Conservation (phyloP, 148 eudicot genomes). For the Vaccinium darrowii region DNA sequence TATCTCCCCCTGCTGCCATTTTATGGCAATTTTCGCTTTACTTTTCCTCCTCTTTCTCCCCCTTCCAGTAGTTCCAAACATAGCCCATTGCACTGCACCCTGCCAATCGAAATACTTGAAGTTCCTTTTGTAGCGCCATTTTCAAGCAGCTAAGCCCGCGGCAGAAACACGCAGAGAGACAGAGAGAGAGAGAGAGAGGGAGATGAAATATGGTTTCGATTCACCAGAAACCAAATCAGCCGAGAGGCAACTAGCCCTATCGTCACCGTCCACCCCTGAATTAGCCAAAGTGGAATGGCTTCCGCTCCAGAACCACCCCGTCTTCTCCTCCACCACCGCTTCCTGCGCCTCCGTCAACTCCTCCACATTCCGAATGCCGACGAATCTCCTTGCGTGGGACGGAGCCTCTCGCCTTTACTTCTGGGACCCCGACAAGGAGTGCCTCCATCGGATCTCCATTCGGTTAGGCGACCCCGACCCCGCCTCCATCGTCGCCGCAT, state of each 20-base stretch:
- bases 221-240: conserved; percentile 32
- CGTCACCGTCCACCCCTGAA: conserved; percentile 21
- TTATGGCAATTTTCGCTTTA: too few relatives aligned
- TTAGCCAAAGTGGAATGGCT: conserved; percentile 61
- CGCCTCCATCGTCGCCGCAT: conserved; percentile 59
- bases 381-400: conserved; percentile 80
- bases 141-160: neutral
- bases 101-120: too few relatives aligned
- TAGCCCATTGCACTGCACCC: neutral
- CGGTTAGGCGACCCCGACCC: conserved; percentile 71
- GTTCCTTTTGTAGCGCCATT: neutral
- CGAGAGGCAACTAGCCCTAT: conserved; percentile 13
- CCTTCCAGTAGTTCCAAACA: too few relatives aligned
- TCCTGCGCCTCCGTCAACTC: conserved; percentile 6
- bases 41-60: too few relatives aligned
- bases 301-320: conserved; percentile 74
- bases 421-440: conserved; percentile 54
- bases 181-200: neutral
- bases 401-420: conserved; percentile 76
- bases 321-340: conserved; percentile 33
- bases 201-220: conserved; percentile 56
- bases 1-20: too few relatives aligned
- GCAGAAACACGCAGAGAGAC: neutral
- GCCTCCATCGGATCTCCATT: conserved; percentile 59
- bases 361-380: conserved; percentile 19